These are phyloP conservation scores for Yueomyces sp. DNA, from an alignment of 1,139 yeast genomes.

Conservation along the genomic window DNA sequence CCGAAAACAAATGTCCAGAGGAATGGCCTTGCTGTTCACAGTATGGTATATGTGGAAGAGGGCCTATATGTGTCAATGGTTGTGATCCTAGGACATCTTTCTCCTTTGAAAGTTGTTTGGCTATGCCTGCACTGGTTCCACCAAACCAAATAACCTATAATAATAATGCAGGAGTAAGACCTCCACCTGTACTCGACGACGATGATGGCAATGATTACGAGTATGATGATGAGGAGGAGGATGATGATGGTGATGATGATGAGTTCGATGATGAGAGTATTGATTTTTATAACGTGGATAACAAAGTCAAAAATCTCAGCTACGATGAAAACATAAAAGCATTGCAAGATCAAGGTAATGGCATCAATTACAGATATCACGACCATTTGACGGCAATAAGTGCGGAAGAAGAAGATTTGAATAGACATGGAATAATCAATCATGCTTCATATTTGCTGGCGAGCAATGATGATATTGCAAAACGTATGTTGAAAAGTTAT, in stretches of 20 bases:
- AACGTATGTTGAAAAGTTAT: constrained; percentile 12
- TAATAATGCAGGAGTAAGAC: background rate
- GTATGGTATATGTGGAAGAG: constrained; percentile 77
- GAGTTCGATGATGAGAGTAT: background rate
- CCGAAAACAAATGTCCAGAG: constrained; percentile 49
- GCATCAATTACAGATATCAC: no score
- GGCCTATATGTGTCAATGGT: constrained; percentile 69
- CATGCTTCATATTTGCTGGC: constrained; percentile 18
- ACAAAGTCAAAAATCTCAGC: background rate
- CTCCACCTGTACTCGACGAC: background rate
- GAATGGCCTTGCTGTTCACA: constrained; percentile 71
- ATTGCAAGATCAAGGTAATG: background rate
- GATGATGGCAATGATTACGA: background rate
- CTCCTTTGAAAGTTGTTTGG: constrained; percentile 54
- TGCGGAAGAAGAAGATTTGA: constrained; percentile 4
- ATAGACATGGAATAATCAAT: constrained; percentile 13
- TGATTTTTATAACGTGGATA: background rate
- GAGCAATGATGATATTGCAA: constrained; percentile 7
- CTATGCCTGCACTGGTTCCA: constrained; percentile 26
- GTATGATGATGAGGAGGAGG: background rate
- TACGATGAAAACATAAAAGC: background rate
- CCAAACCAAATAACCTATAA: constrained; percentile 22
- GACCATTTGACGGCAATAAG: background rate
- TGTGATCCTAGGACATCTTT: constrained; percentile 62
- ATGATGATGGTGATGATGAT: background rate